A percentile compares a stretch with the other conserved stretches of the same genome.
These are phyloP conservation scores for Rhodofomes roseus DNA, from an alignment of 1,284 basidiomycete species.

Conservation along the genomic window DNA sequence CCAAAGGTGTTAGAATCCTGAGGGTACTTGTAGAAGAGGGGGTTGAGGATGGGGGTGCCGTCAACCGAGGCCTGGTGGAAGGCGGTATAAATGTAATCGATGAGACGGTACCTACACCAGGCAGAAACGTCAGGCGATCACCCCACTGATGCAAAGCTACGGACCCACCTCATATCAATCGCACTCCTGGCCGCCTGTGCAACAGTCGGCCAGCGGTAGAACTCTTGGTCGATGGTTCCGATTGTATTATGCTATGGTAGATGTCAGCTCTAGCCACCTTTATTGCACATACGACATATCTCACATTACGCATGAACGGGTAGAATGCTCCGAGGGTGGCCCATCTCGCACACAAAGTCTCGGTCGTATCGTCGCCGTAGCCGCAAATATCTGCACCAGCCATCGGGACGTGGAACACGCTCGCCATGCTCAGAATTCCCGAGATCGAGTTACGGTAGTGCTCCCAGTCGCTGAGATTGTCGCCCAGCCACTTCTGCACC, in stretches of 20 bases:
- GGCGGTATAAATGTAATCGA: slow-evolving; percentile 73
- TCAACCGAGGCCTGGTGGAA: slow-evolving; percentile 57
- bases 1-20: slow-evolving; percentile 52
- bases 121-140: neutral
- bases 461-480: slow-evolving; percentile 55
- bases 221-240: slow-evolving; percentile 56
- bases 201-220: slow-evolving; percentile 60
- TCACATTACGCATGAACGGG: slow-evolving; percentile 68
- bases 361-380: slow-evolving; percentile 58
- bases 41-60: slow-evolving; percentile 59
- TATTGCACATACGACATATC: slow-evolving; percentile 16
- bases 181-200: slow-evolving; percentile 58
- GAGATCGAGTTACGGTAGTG: slow-evolving; percentile 58
- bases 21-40: slow-evolving; percentile 65
- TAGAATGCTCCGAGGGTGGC: slow-evolving; percentile 67
- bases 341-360: slow-evolving; percentile 64
- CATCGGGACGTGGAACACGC: slow-evolving; percentile 65
- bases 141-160: neutral
- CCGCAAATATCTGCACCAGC: slow-evolving; percentile 69
- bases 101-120: slow-evolving; percentile 51
- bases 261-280: neutral
- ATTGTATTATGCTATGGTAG: slow-evolving; percentile 50
- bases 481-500: slow-evolving; percentile 71
- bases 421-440: slow-evolving; percentile 60
- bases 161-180: slow-evolving; percentile 49